These are phyloP conservation scores for Exophiala phaeomuriformis DNA, from an alignment of 2,329 filamentous ascomycete genomes.

Conservation along the genomic window DNA sequence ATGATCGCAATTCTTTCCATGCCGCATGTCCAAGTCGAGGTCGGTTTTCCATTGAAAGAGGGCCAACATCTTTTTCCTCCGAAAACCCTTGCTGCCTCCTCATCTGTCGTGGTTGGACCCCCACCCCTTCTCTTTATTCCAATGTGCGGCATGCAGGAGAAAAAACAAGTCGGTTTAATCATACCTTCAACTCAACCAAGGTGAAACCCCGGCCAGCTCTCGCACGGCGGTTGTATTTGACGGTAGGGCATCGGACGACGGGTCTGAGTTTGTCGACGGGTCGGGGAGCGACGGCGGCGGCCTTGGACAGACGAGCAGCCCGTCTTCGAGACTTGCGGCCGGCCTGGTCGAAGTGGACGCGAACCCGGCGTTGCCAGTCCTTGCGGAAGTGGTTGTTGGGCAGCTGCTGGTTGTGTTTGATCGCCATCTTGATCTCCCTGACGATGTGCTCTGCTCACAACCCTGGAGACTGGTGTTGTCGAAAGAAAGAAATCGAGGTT, in stretches of 20 bases:
- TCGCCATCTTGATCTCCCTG: conserved; percentile 52
- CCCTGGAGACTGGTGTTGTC: conserved; percentile 20
- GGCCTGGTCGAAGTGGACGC: conserved; percentile 99
- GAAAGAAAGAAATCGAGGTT: background rate
- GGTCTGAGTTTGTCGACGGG: conserved; percentile 96
- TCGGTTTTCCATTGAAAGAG: background rate
- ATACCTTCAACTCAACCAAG: conserved; percentile 94
- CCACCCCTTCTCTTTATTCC: background rate
- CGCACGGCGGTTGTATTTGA: conserved; percentile 99
- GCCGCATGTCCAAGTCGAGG: background rate
- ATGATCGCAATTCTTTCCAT: background rate
- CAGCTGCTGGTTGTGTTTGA: conserved; percentile 75
- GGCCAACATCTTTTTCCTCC: too few species aligned
- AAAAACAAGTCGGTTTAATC: conserved; percentile 18
- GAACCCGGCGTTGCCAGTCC: conserved; percentile 99
- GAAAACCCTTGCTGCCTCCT: background rate
- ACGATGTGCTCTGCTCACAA: conserved; percentile 15
- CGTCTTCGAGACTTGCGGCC: conserved; percentile 93
- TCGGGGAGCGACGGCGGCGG: conserved; percentile 87
- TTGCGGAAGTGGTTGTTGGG: conserved; percentile 70
- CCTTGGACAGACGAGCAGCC: conserved; percentile 87
- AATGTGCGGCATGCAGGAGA: background rate
- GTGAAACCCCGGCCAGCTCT: conserved; percentile 97
- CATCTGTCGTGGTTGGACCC: too few species aligned
- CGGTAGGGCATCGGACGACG: conserved; percentile 90